Evolutionary conservation across 2,329 filamentous ascomycete genomes (phyloP).

Genomic region (Penicillium brasilianum): DNA sequence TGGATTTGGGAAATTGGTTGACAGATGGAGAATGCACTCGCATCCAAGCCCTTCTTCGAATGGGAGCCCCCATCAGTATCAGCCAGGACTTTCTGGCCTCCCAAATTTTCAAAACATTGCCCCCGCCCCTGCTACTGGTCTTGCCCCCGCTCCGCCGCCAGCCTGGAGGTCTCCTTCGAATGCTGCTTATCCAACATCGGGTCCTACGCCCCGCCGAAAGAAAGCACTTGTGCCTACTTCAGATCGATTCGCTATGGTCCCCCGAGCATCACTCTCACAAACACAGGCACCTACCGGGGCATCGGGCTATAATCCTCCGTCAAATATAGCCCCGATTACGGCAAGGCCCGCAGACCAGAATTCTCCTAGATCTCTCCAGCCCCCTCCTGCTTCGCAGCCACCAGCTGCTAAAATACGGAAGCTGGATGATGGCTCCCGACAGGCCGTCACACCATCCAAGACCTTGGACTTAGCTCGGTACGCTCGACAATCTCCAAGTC

Average conservation of each 20-base stretch:
- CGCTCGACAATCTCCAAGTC: constrained; percentile 17
- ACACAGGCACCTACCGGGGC: background rate
- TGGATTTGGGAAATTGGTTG: background rate
- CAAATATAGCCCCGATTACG: background rate
- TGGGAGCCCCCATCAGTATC: background rate
- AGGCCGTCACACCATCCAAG: background rate
- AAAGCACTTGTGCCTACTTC: background rate
- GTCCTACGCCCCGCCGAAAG: background rate
- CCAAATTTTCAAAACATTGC: background rate
- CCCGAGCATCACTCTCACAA: background rate
- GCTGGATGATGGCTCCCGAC: constrained; percentile 1
- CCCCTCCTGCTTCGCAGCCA: background rate
- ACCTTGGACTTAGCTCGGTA: constrained; percentile 13
- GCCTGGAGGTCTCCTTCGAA: background rate
- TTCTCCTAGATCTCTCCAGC: background rate
- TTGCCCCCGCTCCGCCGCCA: background rate
- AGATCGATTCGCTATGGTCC: background rate
- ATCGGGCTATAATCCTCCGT: background rate
- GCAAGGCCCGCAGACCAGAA: background rate
- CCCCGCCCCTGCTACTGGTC: background rate
- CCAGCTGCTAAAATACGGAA: constrained; percentile 10
- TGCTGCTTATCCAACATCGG: background rate
- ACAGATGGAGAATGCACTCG: background rate
- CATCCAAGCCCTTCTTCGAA: background rate
- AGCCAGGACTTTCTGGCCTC: background rate